Evolutionary conservation across 129 eudicot species (phyloP), one percentile per base, ranked within the genome.

Genomic region (Dittrichia graveolens): DNA sequence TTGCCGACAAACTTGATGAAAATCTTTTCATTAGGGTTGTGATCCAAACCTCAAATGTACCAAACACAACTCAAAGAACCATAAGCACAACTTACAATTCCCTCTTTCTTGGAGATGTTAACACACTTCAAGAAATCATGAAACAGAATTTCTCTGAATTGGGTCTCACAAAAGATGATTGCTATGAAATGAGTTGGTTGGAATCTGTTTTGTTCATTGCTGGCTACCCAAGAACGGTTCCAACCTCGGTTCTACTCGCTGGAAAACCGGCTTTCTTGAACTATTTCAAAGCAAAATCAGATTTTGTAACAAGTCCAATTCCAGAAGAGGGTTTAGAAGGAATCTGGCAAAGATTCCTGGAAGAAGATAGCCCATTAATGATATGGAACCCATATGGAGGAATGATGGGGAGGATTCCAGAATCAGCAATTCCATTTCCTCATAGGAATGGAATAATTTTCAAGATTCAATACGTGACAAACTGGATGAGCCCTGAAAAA

Each of bases 331-430:
- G 96, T 8, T 43, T 92, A 15, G 89, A 81, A 81, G 94, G 91
- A 49, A 75, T 90, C 0, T 90, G 89, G 96, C 74, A 65, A 45
- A 83, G 84, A 71, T 75, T 85, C 8, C 47, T 85, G 40, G 82
- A 90, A 53, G 93, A 87, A 65, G 91, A 87, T 11, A 61, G 71
- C 3, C 87, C 91, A 10, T 7, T 87, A 13, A 79, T 87, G 84
- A 81, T 87, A 31, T 82, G 76, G 69, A 90, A 81, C 19, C 98
- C 98, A 3, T 86, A 87, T 15, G 98, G 98, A 1, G 98, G 98
- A 19, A 85, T 85, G 82, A 92, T 89, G 98, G 61, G 54, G 0
- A 82, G 61, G 39, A 86, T 89, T 6, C 45, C 86, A 1, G 93
- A 85, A 70, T 80, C 85, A 24, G 85, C 86, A 12, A 92, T 71